A percentile compares a stretch with the other conserved stretches of the same genome.
Evolutionary conservation across 1,139 yeast genomes (phyloP).

Genomic region (Ashbya aceris): DNA sequence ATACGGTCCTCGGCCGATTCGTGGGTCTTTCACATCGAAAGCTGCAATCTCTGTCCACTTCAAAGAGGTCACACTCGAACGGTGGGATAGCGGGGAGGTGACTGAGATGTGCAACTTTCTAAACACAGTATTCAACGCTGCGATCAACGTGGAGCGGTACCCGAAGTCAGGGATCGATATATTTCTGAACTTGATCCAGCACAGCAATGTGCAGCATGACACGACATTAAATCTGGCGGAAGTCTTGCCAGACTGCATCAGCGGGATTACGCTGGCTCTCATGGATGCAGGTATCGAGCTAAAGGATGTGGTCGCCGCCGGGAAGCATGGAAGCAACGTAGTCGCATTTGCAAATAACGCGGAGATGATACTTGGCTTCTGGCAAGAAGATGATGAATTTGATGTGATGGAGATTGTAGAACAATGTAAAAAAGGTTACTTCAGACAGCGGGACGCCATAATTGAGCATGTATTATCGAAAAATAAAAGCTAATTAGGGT

Average conservation of each 20-base stretch:
- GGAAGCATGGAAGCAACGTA: slow-evolving; percentile 36
- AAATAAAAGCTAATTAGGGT: slow-evolving; percentile 2
- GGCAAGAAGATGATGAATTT: slow-evolving; percentile 26
- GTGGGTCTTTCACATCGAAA: slow-evolving; percentile 62
- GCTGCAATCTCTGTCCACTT: slow-evolving; percentile 65
- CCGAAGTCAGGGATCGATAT: slow-evolving; percentile 87
- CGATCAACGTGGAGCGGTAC: slow-evolving; percentile 57
- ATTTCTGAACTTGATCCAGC: slow-evolving; percentile 43
- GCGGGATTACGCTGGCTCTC: slow-evolving; percentile 62
- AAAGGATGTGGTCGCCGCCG: slow-evolving; percentile 68
- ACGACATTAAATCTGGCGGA: slow-evolving; percentile 12
- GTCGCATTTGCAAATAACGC: slow-evolving; percentile 30
- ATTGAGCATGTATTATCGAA: slow-evolving; percentile 13
- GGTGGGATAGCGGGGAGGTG: slow-evolving; percentile 25
- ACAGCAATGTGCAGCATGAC: slow-evolving; percentile 21
- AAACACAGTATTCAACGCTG: slow-evolving; percentile 30
- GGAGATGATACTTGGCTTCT: slow-evolving; percentile 30
- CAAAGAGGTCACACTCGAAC: slow-evolving; percentile 34
- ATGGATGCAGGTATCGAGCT: slow-evolving; percentile 79
- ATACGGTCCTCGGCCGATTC: slow-evolving; percentile 83
- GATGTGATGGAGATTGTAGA: slow-evolving; percentile 15
- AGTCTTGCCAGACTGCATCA: slow-evolving; percentile 28
- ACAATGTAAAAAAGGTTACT: slow-evolving; percentile 18
- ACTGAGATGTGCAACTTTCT: slow-evolving; percentile 31
- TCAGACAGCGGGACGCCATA: slow-evolving; percentile 17